These are phyloP conservation scores for Ulvella scutata DNA, from an alignment of 139 green algal genomes.

Conservation along the genomic window DNA sequence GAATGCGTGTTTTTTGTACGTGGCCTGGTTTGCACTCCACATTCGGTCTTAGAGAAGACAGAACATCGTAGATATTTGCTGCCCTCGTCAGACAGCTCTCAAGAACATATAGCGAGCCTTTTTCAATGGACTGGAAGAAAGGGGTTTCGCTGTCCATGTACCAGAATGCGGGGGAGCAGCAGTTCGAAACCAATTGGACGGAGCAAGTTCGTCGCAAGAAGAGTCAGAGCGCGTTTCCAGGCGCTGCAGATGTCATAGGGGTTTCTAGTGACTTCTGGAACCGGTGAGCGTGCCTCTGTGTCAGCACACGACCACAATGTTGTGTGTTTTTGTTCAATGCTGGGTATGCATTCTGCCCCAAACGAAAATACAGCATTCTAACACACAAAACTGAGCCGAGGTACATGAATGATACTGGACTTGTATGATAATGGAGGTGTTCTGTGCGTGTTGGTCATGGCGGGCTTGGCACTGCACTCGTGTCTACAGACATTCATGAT, in stretches of 20 bases:
- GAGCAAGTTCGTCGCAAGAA: neutral
- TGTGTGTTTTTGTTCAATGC: neutral
- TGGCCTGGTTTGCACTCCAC: too few relatives aligned
- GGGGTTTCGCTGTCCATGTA: neutral
- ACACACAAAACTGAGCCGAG: too few relatives aligned
- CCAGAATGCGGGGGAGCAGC: neutral
- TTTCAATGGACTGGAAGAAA: neutral
- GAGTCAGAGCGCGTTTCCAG: neutral
- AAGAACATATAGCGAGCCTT: too few relatives aligned
- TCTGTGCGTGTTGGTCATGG: too few relatives aligned
- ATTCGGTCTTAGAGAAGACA: neutral
- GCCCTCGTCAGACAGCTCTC: neutral
- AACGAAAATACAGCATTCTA: too few relatives aligned
- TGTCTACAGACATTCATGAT: too few relatives aligned
- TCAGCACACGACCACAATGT: neutral
- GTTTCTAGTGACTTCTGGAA: constrained; percentile 3
- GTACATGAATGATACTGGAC: too few relatives aligned
- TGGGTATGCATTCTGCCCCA: too few relatives aligned
- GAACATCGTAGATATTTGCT: neutral
- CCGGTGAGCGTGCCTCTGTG: neutral
- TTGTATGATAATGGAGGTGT: too few relatives aligned
- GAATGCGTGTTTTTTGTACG: too few relatives aligned
- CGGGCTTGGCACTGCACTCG: too few relatives aligned
- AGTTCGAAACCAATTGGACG: neutral
- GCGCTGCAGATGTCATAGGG: neutral